Base-by-base conservation (phyloP, 805 yeast species). In the Debaryomyces castellii region DNA sequence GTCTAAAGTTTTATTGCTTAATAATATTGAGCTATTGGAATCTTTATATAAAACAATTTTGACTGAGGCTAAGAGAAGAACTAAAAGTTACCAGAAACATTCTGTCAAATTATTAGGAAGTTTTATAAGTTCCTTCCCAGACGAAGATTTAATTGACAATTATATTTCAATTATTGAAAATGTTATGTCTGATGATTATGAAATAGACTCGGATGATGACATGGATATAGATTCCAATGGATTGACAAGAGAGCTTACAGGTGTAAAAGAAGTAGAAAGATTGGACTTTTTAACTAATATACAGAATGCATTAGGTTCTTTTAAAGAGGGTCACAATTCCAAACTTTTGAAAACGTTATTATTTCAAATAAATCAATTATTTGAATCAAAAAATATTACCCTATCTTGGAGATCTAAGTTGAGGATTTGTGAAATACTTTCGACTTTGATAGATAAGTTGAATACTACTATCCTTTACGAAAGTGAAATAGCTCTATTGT, bases 31-130 rank as follows among this genome's bases (percentile, higher is more conserved):
- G 0, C 38, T 80, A 5, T 58, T 69, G 25, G 63, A 60, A 1
- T 60, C 53, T 20, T 63, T 86, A 6, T 66, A 66, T 23, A 69
- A 71, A 20, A 68, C 77, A 1, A 77, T 85, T 0, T 45, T 72
- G 3, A 66, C 71, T 1, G 97, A 91, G 59, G 78, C 86, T 0
- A 77, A 77, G 46, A 73, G 95, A 51, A 77, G 80, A 36, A 89
- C 88, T 57, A 77, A 74, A 53, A 76, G 62, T 0, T 90, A 91
- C 62, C 85, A 82, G 42, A 71, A 69, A 40, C 73, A 76, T 16
- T 79, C 85, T 1, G 61, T 87, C 10, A 70, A 75, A 21, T 61
- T 76, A 0, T 67, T 81, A 32, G 86, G 88, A 2, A 65, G 60
- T 14, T 88, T 75, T 51, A 52, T 81, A 3, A 62, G 64, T 21